Evolutionary conservation across 306 rosid genomes (phyloP).

Genomic region (Quercus aquifolioides): DNA sequence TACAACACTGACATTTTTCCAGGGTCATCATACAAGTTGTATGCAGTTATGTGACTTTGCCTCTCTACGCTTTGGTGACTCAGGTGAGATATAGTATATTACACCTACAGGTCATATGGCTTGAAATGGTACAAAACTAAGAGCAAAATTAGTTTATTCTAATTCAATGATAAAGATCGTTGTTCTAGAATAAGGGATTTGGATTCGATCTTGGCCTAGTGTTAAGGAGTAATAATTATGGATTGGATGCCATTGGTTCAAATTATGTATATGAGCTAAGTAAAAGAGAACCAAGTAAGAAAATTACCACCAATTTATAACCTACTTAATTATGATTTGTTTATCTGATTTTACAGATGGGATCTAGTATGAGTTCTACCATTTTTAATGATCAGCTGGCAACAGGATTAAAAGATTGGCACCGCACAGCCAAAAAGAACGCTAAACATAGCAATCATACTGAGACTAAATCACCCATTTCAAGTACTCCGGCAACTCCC

Average conservation of each 20-base stretch:
- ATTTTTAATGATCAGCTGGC: conserved; percentile 58
- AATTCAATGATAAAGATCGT: no score
- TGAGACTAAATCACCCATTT: conserved; percentile 41
- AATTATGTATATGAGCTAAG: background rate
- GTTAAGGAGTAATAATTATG: no score
- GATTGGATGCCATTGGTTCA: no score
- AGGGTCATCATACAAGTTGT: conserved; percentile 65
- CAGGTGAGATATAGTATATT: conserved; percentile 44
- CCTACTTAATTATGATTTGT: background rate
- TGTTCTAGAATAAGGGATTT: no score
- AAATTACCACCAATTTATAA: background rate
- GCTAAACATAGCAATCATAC: conserved; percentile 30
- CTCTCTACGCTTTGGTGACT: conserved; percentile 90
- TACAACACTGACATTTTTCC: conserved; percentile 25
- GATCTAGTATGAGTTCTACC: conserved; percentile 59
- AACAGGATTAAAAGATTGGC: conserved; percentile 54
- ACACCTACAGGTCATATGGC: background rate
- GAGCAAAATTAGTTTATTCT: no score
- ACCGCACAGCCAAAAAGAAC: conserved; percentile 43
- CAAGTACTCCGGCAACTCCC: conserved; percentile 59
- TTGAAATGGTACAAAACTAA: background rate
- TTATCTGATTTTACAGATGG: conserved; percentile 49
- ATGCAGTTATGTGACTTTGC: conserved; percentile 85
- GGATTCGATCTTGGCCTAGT: no score
- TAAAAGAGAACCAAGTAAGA: background rate